Evolutionary conservation across 306 rosid genomes (phyloP).

Genomic region (Crotalaria pallida): DNA sequence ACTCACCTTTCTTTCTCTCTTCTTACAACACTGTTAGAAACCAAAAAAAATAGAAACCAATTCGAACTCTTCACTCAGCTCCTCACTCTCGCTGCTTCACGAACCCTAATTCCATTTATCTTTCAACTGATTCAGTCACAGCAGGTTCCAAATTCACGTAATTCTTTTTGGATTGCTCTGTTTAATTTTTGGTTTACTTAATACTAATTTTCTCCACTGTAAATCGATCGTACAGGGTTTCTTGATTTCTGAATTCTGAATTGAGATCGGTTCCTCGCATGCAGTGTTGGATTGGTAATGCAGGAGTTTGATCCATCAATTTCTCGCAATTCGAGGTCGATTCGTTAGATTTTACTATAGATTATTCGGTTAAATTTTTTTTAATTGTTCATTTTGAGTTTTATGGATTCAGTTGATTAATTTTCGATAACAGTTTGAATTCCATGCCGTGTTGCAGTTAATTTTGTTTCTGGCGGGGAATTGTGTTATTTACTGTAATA

Average conservation of each 20-base stretch:
- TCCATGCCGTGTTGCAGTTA: constrained; percentile 30
- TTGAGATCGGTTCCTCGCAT: constrained; percentile 25
- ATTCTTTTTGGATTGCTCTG: not conserved
- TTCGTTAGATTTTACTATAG: not conserved
- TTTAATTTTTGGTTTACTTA: too few species aligned
- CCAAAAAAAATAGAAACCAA: too few species aligned
- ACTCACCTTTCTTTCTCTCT: constrained; percentile 8
- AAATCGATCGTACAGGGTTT: not conserved
- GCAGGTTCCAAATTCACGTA: constrained; percentile 10
- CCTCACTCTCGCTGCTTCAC: constrained; percentile 1
- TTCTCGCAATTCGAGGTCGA: constrained; percentile 38
- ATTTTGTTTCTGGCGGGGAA: constrained; percentile 18
- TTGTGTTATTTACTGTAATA: not conserved
- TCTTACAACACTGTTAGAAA: not conserved
- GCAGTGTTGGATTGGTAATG: constrained; percentile 32
- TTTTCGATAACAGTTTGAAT: not conserved
- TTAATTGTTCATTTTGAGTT: not conserved
- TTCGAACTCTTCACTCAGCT: not conserved
- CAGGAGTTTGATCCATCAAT: constrained; percentile 52
- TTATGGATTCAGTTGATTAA: not conserved
- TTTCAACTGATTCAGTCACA: constrained; percentile 10
- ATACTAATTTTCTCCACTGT: not conserved
- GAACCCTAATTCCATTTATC: constrained; percentile 10
- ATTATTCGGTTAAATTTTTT: not conserved
- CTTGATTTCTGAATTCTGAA: constrained; percentile 1